Evolutionary conservation across 2,329 filamentous ascomycete species (phyloP), one percentile per base, ranked within the genome.

Genomic region (Paradendryphiella salina): DNA sequence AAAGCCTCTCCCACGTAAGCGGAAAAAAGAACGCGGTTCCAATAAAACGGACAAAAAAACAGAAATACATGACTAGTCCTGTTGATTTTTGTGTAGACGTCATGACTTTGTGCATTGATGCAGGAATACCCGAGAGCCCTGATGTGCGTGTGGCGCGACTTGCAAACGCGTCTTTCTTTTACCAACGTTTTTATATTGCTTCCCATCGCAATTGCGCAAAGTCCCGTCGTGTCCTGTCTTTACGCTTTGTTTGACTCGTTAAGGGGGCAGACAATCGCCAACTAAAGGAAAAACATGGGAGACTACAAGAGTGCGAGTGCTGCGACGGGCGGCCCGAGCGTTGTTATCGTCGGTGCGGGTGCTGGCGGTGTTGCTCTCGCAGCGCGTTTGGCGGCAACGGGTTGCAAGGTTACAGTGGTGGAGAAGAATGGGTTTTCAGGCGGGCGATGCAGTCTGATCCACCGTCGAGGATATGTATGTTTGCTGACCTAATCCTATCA

Each of bases 391-490:
- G 85, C 86, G 41, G 86, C 85, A 65, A 81, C 86, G 1, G 88
- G 87, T 32, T 85, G 86, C 68, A 70, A 79, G 28, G 87, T 90
- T n/a, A 90, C 86, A 0, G 85, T 90, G 1, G 74, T 90, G n/a
- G 88, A 91, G 72, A 90, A 90, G 77, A 90, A 90, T 65, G 75
- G 76, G 49, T 88, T 88, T 67, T 85, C 84, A 0, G 88, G 88
- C 37, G 88, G 88, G 3, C 78, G 88, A 46, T 90, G 87, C 72
- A 87, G 83, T 36, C 73, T 90, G 20, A 79, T 90, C 31, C 75
- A 82, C 44, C 75, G 82, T 51, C 74, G 82, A 39, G 84, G 82
- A 46, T 84, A 85, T 69, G 83, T 78, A 63, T 40, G 72, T 44
- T 20, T 17, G 13, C 14, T 33, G 28, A 20, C 11, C 10, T 10